Base-by-base conservation (phyloP, 2,329 filamentous ascomycete species). In the Cytospora piceicola region DNA sequence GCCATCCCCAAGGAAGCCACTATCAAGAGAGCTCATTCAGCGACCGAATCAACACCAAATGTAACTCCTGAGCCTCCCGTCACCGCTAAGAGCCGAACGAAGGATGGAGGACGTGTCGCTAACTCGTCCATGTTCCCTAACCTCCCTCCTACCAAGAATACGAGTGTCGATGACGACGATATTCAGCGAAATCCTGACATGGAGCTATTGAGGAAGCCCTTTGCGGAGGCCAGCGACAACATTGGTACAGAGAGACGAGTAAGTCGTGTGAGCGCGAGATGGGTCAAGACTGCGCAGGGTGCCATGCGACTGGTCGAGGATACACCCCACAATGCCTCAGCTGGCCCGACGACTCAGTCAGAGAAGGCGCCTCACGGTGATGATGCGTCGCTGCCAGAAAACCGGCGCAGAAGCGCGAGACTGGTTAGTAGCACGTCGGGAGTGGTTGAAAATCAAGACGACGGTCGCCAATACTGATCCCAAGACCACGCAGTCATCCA, bases 341-440 rank as follows among this genome's bases (percentile, higher is more conserved):
- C 3, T 5, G n/a, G 17, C n/a, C 11, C 22, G n/a, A 24, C 1
- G 46, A 24, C 3, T n/a, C 17, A 8, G 4, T n/a, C 6, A 46
- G 20, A 46, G 24, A n/a, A 24, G 46, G 4, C n/a, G 4, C 2
- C 14, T n/a, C 20, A 5, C 4, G 14, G 11, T 27, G 11, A 27
- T 9, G 11, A 17, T 22, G 20, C 34, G 6, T 49, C 7, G 2
- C n/a, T 49, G 11, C 46, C n/a, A 12, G 46, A 12, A 11, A 49
- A 20, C 8, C 46, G 22, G 6, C 61, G 61, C 49, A 36, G 53
- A 39, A 63, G 53, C 61, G 56, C 22, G 20, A 63, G 61, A 29
- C 39, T 63, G 22, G 30, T 39, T 34, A 27, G 39, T 4, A 52
- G 49, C 30, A 39, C 30, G 2, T 39, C 53, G 15, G 53, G 32